These are phyloP conservation scores for Debaryomyces singareniensis DNA, from an alignment of 1,139 yeast genomes.

Conservation along the genomic window DNA sequence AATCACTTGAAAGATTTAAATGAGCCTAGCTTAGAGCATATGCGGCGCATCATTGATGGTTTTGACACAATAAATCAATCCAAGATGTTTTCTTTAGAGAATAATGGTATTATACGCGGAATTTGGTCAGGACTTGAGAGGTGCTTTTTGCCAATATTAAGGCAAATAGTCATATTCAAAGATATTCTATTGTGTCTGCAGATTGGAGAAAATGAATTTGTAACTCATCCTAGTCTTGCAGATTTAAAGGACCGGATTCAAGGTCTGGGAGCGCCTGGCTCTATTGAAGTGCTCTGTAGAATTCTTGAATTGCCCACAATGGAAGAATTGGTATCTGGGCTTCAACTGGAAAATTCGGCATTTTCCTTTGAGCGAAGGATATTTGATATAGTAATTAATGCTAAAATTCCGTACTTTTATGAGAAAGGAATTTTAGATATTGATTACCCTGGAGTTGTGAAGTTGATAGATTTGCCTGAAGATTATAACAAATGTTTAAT, in stretches of 20 bases:
- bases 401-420: conserved; percentile 20
- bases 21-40: conserved; percentile 1
- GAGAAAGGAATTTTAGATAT: conserved; percentile 20
- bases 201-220: conserved; percentile 20
- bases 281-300: conserved; percentile 15
- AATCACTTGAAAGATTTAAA: conserved; percentile 1
- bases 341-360: conserved; percentile 5
- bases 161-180: conserved; percentile 29
- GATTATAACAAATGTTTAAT: conserved; percentile 26
- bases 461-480: conserved; percentile 33
- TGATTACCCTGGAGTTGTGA: conserved; percentile 34
- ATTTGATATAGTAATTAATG: conserved; percentile 18
- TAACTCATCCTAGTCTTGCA: conserved; percentile 13
- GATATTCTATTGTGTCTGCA: conserved; percentile 25
- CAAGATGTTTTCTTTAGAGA: background rate
- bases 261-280: conserved; percentile 13
- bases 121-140: conserved; percentile 25
- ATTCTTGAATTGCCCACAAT: conserved; percentile 17
- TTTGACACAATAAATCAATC: conserved; percentile 1
- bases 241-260: conserved; percentile 13
- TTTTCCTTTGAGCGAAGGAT: conserved; percentile 19
- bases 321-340: conserved; percentile 11
- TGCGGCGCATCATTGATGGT: conserved; percentile 1
- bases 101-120: conserved; percentile 5
- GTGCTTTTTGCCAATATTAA: conserved; percentile 26